Conservation (phyloP, 495 filamentous ascomycete species). For the Hypoxylon crocopeplum region DNA sequence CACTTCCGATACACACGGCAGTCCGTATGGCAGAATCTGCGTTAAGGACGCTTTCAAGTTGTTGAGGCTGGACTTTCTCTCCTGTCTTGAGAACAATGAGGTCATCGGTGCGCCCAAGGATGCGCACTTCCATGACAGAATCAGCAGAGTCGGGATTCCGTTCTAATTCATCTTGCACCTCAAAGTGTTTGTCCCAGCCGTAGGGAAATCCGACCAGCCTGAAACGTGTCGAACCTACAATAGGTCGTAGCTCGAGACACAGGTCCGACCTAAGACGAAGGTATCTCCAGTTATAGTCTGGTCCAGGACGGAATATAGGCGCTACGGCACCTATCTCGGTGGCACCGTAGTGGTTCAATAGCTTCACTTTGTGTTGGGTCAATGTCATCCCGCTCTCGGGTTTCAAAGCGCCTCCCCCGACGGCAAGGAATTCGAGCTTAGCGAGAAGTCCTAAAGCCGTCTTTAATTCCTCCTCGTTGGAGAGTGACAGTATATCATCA, state of each 20-base stretch:
- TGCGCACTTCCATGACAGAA: conserved; percentile 25
- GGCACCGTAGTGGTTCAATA: conserved; percentile 48
- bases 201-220: conserved; percentile 36
- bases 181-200: conserved; percentile 37
- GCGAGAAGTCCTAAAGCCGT: conserved; percentile 25
- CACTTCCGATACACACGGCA: conserved; percentile 46
- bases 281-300: conserved; percentile 47
- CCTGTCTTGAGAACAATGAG: conserved; percentile 48
- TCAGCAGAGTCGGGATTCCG: conserved; percentile 22
- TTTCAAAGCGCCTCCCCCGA: conserved; percentile 51
- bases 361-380: conserved; percentile 27
- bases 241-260: conserved; percentile 25
- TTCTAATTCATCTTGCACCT: conserved; percentile 42
- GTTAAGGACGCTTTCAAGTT: conserved; percentile 39
- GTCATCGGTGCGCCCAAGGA: conserved; percentile 47
- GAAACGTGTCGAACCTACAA: conserved; percentile 10
- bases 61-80: conserved; percentile 46
- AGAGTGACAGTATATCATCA: conserved; percentile 47
- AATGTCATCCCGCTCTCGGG: conserved; percentile 28
- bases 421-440: conserved; percentile 49
- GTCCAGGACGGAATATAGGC: conserved; percentile 42
- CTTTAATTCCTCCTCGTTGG: conserved; percentile 30
- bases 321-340: conserved; percentile 49
- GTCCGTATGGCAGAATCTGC: conserved; percentile 23
- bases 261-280: conserved; percentile 47